phyloP scores from a whole-genome alignment of 2,329 filamentous ascomycete genomes.

The Sporothrix inflata region DNA sequence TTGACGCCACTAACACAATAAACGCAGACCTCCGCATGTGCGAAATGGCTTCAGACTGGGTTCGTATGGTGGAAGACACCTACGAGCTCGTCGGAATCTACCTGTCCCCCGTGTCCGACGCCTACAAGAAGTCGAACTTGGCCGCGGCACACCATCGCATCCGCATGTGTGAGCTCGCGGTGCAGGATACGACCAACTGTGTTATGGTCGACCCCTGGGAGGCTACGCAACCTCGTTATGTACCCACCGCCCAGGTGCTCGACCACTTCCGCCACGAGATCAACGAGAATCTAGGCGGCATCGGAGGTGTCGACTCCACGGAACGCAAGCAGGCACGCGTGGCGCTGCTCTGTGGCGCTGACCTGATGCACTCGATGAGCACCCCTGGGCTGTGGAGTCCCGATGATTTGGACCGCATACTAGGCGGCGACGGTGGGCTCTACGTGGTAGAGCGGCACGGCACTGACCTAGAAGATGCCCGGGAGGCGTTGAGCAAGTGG shows the following conservation, averaged over 20 bases:
- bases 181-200: conserved; percentile 74
- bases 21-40: conserved; percentile 43
- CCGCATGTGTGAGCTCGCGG: conserved; percentile 84
- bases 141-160: conserved; percentile 54
- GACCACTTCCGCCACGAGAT: conserved; percentile 92
- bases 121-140: conserved; percentile 78
- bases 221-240: conserved; percentile 68
- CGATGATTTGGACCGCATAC: conserved; percentile 83
- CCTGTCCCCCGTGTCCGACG: conserved; percentile 67
- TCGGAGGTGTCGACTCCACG: conserved; percentile 50
- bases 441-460: conserved; percentile 88
- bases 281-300: conserved; percentile 75
- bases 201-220: conserved; percentile 74
- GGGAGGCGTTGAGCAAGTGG: conserved; percentile 79
- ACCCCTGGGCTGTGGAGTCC: conserved; percentile 78
- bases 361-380: conserved; percentile 78
- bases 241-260: conserved; percentile 84
- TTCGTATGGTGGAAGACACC: conserved; percentile 43
- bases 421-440: conserved; percentile 77
- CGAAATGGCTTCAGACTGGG: conserved; percentile 46
- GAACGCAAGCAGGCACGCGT: conserved; percentile 66
- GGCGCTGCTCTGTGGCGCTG: conserved; percentile 75
- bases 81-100: conserved; percentile 89
- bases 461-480: conserved; percentile 81
- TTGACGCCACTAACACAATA: conserved; percentile 30